Evolutionary conservation across 78 protist species (phyloP).

Genomic region (Dictyostelium capitatum): DNA sequence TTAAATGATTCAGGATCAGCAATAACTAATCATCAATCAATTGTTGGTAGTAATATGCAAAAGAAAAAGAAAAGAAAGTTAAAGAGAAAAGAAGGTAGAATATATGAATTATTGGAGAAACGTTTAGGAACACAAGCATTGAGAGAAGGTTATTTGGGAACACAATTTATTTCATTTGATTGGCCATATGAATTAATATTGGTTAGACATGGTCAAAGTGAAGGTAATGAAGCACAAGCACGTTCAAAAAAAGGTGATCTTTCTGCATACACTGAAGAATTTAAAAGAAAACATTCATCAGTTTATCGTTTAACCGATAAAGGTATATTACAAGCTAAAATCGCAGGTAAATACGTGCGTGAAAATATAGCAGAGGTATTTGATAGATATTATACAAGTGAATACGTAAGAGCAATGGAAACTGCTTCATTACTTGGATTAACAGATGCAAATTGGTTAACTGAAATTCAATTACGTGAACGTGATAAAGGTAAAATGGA

Average conservation of each 20-base stretch:
- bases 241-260: slow-evolving; percentile 80
- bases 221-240: slow-evolving; percentile 83
- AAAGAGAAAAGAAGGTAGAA: slow-evolving; percentile 47
- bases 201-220: slow-evolving; percentile 83
- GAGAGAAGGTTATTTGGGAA: neutral
- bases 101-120: slow-evolving; percentile 48
- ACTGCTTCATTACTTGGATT: slow-evolving; percentile 82
- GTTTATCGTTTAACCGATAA: slow-evolving; percentile 83
- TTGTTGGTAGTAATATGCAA: neutral
- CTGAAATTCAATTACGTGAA: slow-evolving; percentile 84
- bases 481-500: slow-evolving; percentile 86
- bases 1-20: too few relatives aligned
- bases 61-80: slow-evolving; percentile 1
- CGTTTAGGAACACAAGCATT: slow-evolving; percentile 35
- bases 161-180: slow-evolving; percentile 40
- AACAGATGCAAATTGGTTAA: slow-evolving; percentile 77
- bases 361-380: slow-evolving; percentile 85
- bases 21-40: neutral
- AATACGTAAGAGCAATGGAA: slow-evolving; percentile 90
- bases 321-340: slow-evolving; percentile 82
- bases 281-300: slow-evolving; percentile 78
- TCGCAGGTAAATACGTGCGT: slow-evolving; percentile 79
- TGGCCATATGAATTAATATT: slow-evolving; percentile 82
- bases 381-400: slow-evolving; percentile 85
- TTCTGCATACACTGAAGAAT: slow-evolving; percentile 80